Evolutionary conservation across 805 yeast genomes (phyloP), one percentile per base, ranked within the genome.

Genomic region (Saturnispora hagleri): DNA sequence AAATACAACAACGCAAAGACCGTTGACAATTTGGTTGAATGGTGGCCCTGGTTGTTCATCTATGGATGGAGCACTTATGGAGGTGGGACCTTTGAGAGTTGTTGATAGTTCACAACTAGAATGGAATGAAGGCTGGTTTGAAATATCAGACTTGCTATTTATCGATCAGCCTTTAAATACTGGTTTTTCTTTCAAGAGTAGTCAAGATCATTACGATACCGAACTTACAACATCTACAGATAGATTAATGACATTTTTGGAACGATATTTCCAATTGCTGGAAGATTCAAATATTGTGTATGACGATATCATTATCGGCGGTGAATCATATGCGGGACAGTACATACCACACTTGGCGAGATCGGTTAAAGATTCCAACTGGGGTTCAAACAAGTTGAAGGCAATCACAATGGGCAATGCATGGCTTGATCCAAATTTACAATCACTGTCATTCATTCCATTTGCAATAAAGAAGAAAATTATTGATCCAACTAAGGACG

Each of bases 11-110:
- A 6, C 51, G 73, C 24, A 58, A 59, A 40, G 69, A 74, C 57
- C 74, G 74, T 73, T 86, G 22, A 75, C 85, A 8, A 75, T 93
- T 51, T 93, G 99, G 98, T 74, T 93, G 22, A 93, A 93, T 65
- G 99, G 99, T 40, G 99, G 99, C 0, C 99, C 99, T 0, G 99
- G 99, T 0, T 93, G 99, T 66, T 89, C 97, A 2, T 89, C 97
- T 0, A 81, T 91, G 93, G 99, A 93, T 68, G 99, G 99, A 15
- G 96, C 96, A 0, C 64, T 93, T 57, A 79, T 90, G 80, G 99
- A 93, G 66, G 70, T 82, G 3, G 99, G 99, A 0, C 98, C 99
- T 0, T 77, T 89, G 43, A 73, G 96, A 50, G 75, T 89, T 8
- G 22, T 18, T 18, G 44, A 50, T 1, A 46, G 56, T 0, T 62